These are phyloP conservation scores for Camelina neglecta DNA, from an alignment of 345 rosid genomes.

Conservation along the genomic window DNA sequence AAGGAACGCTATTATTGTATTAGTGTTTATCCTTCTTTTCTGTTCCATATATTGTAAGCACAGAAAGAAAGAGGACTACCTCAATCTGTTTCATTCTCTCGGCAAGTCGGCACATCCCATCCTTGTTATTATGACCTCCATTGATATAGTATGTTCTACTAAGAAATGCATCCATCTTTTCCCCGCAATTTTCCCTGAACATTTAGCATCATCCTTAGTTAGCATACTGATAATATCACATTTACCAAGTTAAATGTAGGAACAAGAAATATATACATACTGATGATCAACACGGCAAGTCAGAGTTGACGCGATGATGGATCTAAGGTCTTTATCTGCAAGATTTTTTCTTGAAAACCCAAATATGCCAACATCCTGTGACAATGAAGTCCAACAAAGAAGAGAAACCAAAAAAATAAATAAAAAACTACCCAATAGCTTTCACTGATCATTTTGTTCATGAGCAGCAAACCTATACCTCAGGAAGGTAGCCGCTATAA, in stretches of 20 bases:
- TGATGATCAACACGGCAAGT: conserved; percentile 80
- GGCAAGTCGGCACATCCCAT: conserved; percentile 68
- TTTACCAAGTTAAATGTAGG: neutral
- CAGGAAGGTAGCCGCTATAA: conserved; percentile 77
- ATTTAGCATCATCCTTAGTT: conserved; percentile 18
- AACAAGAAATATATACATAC: conserved; percentile 46
- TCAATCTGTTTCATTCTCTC: conserved; percentile 68
- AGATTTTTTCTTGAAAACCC: conserved; percentile 79
- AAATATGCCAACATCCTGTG: conserved; percentile 68
- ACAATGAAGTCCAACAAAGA: conserved; percentile 31
- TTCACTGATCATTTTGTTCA: neutral
- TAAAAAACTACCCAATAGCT: neutral
- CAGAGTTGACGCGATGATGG: conserved; percentile 67
- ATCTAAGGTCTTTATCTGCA: conserved; percentile 73
- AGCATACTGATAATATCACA: neutral
- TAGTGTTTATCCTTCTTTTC: conserved; percentile 42
- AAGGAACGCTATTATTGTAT: conserved; percentile 44
- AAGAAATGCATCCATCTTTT: conserved; percentile 68
- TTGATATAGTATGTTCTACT: conserved; percentile 63
- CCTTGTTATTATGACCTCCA: conserved; percentile 65
- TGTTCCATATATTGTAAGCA: conserved; percentile 16
- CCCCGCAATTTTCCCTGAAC: conserved; percentile 66
- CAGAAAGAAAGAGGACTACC: conserved; percentile 40
- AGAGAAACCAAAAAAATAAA: neutral
- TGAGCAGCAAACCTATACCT: conserved; percentile 52